A percentile compares a stretch with the other conserved stretches of the same genome.
Evolutionary conservation across 306 rosid genomes (phyloP).

Genomic region (Cyclanthera cordifolia): DNA sequence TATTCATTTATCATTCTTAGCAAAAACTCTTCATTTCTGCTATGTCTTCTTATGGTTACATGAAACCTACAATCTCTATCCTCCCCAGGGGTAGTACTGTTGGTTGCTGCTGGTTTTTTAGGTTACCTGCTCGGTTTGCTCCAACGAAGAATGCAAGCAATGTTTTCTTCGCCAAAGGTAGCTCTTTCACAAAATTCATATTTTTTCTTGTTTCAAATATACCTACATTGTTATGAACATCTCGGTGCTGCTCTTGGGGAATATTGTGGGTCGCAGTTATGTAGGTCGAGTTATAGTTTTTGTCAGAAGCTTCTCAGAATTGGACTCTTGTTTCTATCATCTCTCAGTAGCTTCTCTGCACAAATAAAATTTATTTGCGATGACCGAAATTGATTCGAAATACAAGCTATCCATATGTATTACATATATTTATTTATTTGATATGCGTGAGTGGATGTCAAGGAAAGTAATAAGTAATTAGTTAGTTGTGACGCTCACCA

Average conservation of each 20-base stretch:
- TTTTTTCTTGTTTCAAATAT: neutral
- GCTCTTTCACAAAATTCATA: constrained; percentile 11
- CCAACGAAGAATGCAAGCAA: constrained; percentile 51
- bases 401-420: neutral
- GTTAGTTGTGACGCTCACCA: too few species aligned
- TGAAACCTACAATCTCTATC: constrained; percentile 2
- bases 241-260: neutral
- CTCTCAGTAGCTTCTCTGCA: neutral
- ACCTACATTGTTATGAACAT: neutral
- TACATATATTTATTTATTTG: too few species aligned
- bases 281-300: neutral
- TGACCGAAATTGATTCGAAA: neutral
- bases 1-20: neutral
- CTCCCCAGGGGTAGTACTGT: constrained; percentile 59
- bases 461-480: too few species aligned
- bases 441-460: too few species aligned
- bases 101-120: constrained; percentile 56
- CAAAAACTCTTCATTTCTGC: neutral
- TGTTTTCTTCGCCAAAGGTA: constrained; percentile 65
- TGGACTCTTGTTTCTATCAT: neutral
- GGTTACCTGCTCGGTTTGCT: constrained; percentile 88
- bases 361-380: neutral
- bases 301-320: neutral
- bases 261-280: neutral
- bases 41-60: constrained; percentile 10